Percentiles rank a stretch among this genome's conserved stretches.
These are phyloP conservation scores for Phoma sp. DNA, from an alignment of 2,329 filamentous ascomycete genomes.

Conservation along the genomic window DNA sequence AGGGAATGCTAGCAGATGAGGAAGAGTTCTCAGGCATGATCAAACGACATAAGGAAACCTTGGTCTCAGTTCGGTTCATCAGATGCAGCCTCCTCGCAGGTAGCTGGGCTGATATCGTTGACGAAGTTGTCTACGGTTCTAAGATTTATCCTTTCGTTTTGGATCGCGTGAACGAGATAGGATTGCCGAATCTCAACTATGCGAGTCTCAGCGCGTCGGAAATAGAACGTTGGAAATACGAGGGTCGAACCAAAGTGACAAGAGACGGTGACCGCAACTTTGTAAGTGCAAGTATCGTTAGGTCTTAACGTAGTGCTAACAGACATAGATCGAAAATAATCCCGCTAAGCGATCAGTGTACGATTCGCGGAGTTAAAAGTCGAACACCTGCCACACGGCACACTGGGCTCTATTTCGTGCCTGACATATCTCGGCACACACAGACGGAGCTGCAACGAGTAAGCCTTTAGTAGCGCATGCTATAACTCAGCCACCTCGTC, in stretches of 20 bases:
- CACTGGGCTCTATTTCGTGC: not conserved
- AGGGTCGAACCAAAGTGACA: conserved; percentile 13
- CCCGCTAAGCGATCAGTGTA: conserved; percentile 6
- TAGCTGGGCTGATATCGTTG: conserved; percentile 35
- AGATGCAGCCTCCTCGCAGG: conserved; percentile 26
- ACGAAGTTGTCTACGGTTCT: conserved; percentile 31
- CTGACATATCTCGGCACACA: not conserved
- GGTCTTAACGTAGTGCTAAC: not conserved
- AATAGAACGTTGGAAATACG: conserved; percentile 17
- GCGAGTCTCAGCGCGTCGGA: not conserved
- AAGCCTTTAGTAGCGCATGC: not conserved
- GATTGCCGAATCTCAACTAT: not conserved
- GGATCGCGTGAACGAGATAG: conserved; percentile 28
- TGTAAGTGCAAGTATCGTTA: conserved; percentile 8
- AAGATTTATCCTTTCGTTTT: conserved; percentile 26
- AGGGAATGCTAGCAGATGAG: conserved; percentile 26
- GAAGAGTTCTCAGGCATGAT: conserved; percentile 28
- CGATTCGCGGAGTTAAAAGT: not conserved
- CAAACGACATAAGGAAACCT: conserved; percentile 27
- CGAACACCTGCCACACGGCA: not conserved
- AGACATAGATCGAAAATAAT: not conserved
- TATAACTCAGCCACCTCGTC: not conserved
- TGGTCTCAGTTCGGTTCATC: conserved; percentile 21
- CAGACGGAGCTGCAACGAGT: not conserved
- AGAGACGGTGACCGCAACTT: conserved; percentile 21